These are phyloP conservation scores for Ophiocordyceps australis DNA, from an alignment of 2,329 filamentous ascomycete species.

Conservation along the genomic window DNA sequence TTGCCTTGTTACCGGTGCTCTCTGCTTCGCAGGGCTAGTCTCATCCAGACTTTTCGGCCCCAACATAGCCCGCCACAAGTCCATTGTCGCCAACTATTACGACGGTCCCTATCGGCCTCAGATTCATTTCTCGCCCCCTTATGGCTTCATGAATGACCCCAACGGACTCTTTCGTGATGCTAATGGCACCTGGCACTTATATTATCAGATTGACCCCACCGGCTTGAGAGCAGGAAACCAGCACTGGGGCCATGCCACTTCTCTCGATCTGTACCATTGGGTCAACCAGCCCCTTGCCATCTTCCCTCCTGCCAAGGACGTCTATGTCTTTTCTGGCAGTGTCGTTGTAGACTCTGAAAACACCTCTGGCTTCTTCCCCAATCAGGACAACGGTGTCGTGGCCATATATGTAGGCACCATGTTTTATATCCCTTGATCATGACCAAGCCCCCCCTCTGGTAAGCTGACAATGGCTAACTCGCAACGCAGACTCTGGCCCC, in stretches of 20 bases:
- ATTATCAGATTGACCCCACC: conserved; percentile 37
- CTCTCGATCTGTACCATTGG: conserved; percentile 44
- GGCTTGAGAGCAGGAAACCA: conserved; percentile 34
- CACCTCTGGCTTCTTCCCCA: conserved; percentile 45
- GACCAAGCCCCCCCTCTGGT: too few relatives aligned
- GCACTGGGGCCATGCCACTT: conserved; percentile 51
- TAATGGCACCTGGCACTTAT: conserved; percentile 41
- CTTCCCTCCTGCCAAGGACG: conserved; percentile 22
- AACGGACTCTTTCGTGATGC: conserved; percentile 18
- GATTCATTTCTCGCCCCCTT: conserved; percentile 1
- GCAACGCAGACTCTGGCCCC: conserved; percentile 10
- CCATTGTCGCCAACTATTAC: too few relatives aligned
- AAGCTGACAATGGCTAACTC: too few relatives aligned
- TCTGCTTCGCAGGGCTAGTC: too few relatives aligned
- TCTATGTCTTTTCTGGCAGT: conserved; percentile 33
- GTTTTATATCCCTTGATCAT: too few relatives aligned
- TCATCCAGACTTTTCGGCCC: too few relatives aligned
- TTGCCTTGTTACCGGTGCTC: too few relatives aligned
- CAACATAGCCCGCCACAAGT: too few relatives aligned
- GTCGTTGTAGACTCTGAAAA: conserved; percentile 43
- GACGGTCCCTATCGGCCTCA: conserved; percentile 1
- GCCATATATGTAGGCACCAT: conserved; percentile 24
- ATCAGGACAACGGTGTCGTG: conserved; percentile 40
- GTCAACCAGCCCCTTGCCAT: conserved; percentile 45
- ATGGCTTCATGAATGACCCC: conserved; percentile 2